Evolutionary conservation across 495 filamentous ascomycete genomes (phyloP).

Genomic region (Hyaloscypha bicolor): DNA sequence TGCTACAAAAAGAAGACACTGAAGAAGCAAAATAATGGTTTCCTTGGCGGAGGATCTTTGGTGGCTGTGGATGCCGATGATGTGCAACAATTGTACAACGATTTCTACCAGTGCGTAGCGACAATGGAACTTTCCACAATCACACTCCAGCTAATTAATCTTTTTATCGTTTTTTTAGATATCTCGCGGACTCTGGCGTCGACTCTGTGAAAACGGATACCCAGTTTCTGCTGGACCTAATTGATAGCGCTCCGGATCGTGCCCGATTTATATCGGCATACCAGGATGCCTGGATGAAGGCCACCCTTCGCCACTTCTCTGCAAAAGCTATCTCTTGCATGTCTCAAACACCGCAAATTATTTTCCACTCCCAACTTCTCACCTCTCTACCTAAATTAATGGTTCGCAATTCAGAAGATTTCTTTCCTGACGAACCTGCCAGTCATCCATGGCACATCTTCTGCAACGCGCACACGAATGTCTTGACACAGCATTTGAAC

Average conservation of each 20-base stretch:
- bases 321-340: slow-evolving; percentile 9
- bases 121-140: slow-evolving; percentile 4
- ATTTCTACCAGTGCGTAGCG: slow-evolving; percentile 4
- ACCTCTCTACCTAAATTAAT: slow-evolving; percentile 8
- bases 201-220: slow-evolving; percentile 8
- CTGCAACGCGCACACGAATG: slow-evolving; percentile 9
- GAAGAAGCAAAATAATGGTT: slow-evolving; percentile 1
- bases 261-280: neutral
- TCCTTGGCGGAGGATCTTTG: slow-evolving; percentile 4
- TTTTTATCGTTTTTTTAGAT: neutral
- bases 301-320: neutral
- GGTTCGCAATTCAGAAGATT: slow-evolving; percentile 6
- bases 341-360: slow-evolving; percentile 9
- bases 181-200: neutral
- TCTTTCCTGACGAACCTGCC: slow-evolving; percentile 6
- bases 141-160: neutral
- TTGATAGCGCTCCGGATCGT: neutral
- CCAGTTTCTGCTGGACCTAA: slow-evolving; percentile 7
- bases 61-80: slow-evolving; percentile 2
- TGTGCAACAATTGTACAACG: neutral
- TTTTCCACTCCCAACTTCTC: slow-evolving; percentile 7
- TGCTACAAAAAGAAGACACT: slow-evolving; percentile 3
- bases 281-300: slow-evolving; percentile 9
- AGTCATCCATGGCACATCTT: slow-evolving; percentile 9
- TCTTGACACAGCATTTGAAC: slow-evolving; percentile 5